Percentiles rank a stretch among this genome's conserved stretches.
These are phyloP conservation scores for Senna siamea DNA, from an alignment of 306 rosid species.

Conservation along the genomic window DNA sequence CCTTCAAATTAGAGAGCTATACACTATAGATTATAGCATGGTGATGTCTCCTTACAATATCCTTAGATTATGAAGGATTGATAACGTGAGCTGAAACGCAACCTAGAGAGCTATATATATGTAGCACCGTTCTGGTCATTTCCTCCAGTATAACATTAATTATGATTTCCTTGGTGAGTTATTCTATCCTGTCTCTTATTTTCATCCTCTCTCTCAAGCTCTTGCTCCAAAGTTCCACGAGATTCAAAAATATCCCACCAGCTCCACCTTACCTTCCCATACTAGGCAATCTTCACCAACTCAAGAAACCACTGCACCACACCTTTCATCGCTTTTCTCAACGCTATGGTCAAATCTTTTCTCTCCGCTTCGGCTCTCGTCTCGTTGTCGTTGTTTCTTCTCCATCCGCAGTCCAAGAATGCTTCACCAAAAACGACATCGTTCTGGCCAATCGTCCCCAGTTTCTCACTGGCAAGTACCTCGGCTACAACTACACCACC, in stretches of 20 bases:
- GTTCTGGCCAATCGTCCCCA: constrained; percentile 61
- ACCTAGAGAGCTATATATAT: too few species aligned
- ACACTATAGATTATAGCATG: too few species aligned
- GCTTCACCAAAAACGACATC: constrained; percentile 64
- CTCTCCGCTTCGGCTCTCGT: constrained; percentile 42
- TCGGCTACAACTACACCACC: constrained; percentile 54
- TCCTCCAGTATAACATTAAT: too few species aligned
- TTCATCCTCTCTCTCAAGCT: constrained; percentile 32
- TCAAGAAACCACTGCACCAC: constrained; percentile 47
- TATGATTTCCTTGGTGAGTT: too few species aligned
- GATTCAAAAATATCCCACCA: constrained; percentile 53
- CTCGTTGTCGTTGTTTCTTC: constrained; percentile 53
- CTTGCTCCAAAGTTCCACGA: neutral
- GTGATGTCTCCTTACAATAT: too few species aligned
- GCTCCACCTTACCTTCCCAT: constrained; percentile 57
- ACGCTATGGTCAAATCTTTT: constrained; percentile 46
- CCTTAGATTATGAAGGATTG: too few species aligned
- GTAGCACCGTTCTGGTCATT: too few species aligned
- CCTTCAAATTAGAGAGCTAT: too few species aligned
- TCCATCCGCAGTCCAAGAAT: constrained; percentile 43
- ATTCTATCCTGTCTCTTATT: constrained; percentile 4
- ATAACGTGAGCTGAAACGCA: too few species aligned
- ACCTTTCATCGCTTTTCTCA: constrained; percentile 42
- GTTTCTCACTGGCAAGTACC: constrained; percentile 36
- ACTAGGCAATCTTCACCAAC: constrained; percentile 63